Percentiles rank a stretch among this genome's conserved stretches.
Conservation (phyloP, 75 land plant genomes). For the Isoetes taiwanensis region DNA sequence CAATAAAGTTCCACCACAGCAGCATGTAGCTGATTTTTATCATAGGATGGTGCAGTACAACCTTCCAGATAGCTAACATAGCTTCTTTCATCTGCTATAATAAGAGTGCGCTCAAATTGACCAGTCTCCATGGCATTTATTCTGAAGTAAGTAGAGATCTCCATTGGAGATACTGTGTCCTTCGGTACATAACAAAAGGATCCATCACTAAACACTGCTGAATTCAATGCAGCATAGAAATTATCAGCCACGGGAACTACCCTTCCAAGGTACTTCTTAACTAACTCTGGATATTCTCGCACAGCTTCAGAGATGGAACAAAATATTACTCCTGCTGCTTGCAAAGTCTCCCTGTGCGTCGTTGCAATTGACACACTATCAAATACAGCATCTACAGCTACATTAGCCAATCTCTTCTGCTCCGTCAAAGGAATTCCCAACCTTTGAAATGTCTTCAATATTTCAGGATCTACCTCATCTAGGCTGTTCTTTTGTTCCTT, state of each 20-base stretch:
- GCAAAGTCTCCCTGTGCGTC: conserved; percentile 77
- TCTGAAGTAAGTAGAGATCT: conserved; percentile 88
- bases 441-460: conserved; percentile 59
- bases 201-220: conserved; percentile 98
- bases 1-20: conserved; percentile 96
- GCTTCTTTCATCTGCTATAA: conserved; percentile 79
- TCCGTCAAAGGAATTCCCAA: conserved; percentile 83
- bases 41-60: conserved; percentile 95
- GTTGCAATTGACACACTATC: conserved; percentile 98
- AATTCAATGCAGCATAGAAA: conserved; percentile 83
- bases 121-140: conserved; percentile 92
- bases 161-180: conserved; percentile 88
- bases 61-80: conserved; percentile 91
- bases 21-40: conserved; percentile 90
- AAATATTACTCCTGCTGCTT: conserved; percentile 75
- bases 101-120: conserved; percentile 91
- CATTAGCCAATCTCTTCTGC: conserved; percentile 84
- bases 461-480: conserved; percentile 90
- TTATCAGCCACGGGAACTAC: conserved; percentile 91
- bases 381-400: conserved; percentile 94
- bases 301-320: conserved; percentile 98
- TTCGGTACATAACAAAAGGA: conserved; percentile 95
- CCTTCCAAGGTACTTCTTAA: conserved; percentile 69
- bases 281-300: conserved; percentile 75
- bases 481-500: conserved; percentile 75